Evolutionary conservation across 495 filamentous ascomycete species (phyloP), one percentile per base, ranked within the genome.

Genomic region (Aspergillus leporis): DNA sequence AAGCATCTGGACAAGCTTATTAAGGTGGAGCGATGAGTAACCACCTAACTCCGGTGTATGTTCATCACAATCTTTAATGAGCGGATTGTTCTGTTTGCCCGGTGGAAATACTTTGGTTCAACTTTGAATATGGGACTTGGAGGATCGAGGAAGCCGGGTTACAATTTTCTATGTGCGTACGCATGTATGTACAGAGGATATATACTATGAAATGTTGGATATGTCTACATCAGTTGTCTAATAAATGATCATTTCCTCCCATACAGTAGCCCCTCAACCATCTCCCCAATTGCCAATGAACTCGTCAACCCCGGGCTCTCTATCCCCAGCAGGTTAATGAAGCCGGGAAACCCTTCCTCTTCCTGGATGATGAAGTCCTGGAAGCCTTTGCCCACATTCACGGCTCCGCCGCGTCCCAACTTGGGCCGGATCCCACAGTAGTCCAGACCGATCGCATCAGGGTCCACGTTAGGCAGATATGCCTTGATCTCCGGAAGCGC

Each of bases 291-390:
- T 12, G 92, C 92, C 77, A 98, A 78, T 56, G 79, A 86, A 69
- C 90, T 93, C 30, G 94, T 98, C 71, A 98, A 76, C 49, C 94
- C 95, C 0, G 94, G 94, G 75, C 91, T 96, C 76, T 98, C 94
- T 70, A 98, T 97, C 7, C 91, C 92, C 65, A 98, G 67, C 62
- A 97, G 70, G 74, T 98, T 97, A 21, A 98, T 83, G 81, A 92
- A 97, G n/a, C 92, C 92, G 18, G 82, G 73, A 66, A 82, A 90
- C 0, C 90, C 94, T 19, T 93, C 84, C 73, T 97, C 94, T 67
- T 84, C 84, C 61, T 81, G 74, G 48, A 98, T 91, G 10, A 88
- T 76, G 72, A 98, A 98, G 74, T 98, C 94, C 64, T 88, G 77
- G 62, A 96, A 94, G 0, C 83, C 85, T 23, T 79, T 81, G 8